Base-by-base conservation (phyloP, 2,329 filamentous ascomycete species). In the Ophiosphaerella narmari region DNA sequence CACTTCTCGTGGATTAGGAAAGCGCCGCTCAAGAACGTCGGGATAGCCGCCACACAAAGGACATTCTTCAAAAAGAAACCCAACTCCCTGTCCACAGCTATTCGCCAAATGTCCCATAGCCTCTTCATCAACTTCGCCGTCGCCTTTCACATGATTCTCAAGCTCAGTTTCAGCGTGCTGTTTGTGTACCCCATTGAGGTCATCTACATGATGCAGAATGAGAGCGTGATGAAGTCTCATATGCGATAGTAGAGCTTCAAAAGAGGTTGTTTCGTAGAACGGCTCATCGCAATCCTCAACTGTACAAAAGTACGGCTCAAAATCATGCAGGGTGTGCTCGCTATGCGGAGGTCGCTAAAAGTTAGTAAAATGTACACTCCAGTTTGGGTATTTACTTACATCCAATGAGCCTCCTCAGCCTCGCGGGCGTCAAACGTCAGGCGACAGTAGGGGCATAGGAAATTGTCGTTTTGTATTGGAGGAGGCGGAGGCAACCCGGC, bases 41-140 rank as follows among this genome's bases (percentile, higher is more conserved):
- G 43, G 43, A 18, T 39, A 46, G 16, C 36, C 43, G 33, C 43
- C 43, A 34, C 43, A 46, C 11, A 46, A 46, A 23, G 43, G 43
- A 12, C 43, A 46, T 21, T 29, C 39, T 9, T 39, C 43, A n/a
- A 46, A 46, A n/a, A 46, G 8, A 24, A 46, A 46, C 0, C 24
- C 36, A 7, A 26, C 43, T 18, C 39, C 39, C 8, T 24, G 31
- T 39, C 36, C 35, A 33, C 36, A 39, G 18, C 11, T 35, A 14
- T 34, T 46, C 43, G 7, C 39, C 39, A 8, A 29, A 29, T 29
- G 26, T 9, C 11, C 11, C 26, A 29, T 29, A 29, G 11, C 11
- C 7, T 29, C 26, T 29, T 29, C 26, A 11, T 11, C 11, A 11
- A 8, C 6, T 11, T 29, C 26, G 11, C 26, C 26, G 5, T 8